Percentiles rank a stretch among this genome's conserved stretches.
Evolutionary conservation across 2,329 filamentous ascomycete genomes (phyloP).

Genomic region (Daldinia sp.): DNA sequence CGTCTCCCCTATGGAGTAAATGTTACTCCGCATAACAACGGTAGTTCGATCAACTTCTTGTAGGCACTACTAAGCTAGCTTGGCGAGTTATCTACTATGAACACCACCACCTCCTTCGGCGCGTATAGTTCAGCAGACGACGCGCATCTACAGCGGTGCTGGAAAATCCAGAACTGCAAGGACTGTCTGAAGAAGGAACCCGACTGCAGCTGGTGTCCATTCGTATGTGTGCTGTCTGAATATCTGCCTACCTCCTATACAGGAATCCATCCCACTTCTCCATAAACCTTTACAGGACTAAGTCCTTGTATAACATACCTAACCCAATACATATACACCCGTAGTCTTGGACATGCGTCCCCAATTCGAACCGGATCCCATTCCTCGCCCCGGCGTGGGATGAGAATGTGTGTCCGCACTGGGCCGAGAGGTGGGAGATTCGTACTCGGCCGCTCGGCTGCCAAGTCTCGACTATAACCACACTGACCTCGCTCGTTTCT

Average conservation of each 20-base stretch:
- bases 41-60: background rate
- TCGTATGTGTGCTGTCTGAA: slow-evolving; percentile 54
- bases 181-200: slow-evolving; percentile 56
- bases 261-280: background rate
- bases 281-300: background rate
- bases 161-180: slow-evolving; percentile 62
- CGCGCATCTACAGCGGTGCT: slow-evolving; percentile 63
- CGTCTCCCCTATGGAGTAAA: background rate
- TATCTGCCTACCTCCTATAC: background rate
- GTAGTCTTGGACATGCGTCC: slow-evolving; percentile 67
- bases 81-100: slow-evolving; percentile 14
- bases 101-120: slow-evolving; percentile 7
- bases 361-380: slow-evolving; percentile 60
- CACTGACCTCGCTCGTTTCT: slow-evolving; percentile 51
- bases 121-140: slow-evolving; percentile 42
- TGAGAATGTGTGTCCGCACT: slow-evolving; percentile 64
- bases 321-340: background rate
- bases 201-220: slow-evolving; percentile 66
- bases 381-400: slow-evolving; percentile 65
- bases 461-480: slow-evolving; percentile 56
- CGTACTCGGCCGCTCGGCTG: slow-evolving; percentile 53
- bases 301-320: background rate
- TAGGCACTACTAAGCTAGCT: background rate
- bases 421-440: slow-evolving; percentile 59
- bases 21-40: too few species aligned